These are phyloP conservation scores for Eutypa lata DNA, from an alignment of 2,329 filamentous ascomycete species.

Conservation along the genomic window DNA sequence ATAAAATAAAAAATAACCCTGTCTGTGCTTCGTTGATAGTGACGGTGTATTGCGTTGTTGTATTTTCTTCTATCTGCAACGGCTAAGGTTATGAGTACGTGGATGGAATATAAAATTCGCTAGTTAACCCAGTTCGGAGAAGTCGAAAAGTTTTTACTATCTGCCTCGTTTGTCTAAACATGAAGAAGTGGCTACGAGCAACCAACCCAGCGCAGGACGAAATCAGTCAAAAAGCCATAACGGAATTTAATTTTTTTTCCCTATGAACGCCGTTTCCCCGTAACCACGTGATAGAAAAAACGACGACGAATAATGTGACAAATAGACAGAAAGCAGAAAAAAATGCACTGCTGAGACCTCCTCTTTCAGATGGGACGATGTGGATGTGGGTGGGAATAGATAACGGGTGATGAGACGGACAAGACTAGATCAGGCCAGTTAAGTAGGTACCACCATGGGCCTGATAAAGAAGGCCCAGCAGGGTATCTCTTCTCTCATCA, in stretches of 20 bases:
- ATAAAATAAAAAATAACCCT: no score
- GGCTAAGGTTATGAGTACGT: no score
- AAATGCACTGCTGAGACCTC: neutral
- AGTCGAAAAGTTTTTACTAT: no score
- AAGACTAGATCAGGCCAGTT: neutral
- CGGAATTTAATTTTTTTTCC: neutral
- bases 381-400: neutral
- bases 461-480: neutral
- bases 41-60: no score
- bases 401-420: neutral
- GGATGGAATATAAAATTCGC: no score
- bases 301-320: neutral
- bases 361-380: neutral
- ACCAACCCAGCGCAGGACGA: neutral
- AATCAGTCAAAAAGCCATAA: neutral
- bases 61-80: no score
- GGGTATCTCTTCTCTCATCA: no score
- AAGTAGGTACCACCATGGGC: neutral
- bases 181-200: no score
- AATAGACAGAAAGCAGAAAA: neutral
- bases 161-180: no score
- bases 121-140: no score
- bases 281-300: neutral
- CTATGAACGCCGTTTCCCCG: neutral
- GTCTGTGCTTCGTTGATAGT: no score